Conservation (phyloP, 2,329 filamentous ascomycete genomes). For the Xylaria sp. region DNA sequence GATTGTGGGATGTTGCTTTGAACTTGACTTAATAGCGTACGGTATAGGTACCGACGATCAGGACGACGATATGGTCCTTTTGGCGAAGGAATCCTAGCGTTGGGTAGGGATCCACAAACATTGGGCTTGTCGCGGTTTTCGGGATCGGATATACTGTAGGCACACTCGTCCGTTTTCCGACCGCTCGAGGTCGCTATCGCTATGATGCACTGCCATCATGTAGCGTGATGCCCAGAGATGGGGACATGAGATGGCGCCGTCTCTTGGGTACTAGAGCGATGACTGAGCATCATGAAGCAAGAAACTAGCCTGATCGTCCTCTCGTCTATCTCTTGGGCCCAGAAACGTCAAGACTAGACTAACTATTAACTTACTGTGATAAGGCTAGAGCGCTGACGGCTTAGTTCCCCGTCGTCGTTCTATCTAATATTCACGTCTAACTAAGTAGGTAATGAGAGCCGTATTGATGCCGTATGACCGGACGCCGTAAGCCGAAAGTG, state of each 20-base stretch:
- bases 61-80: background rate
- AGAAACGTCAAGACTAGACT: background rate
- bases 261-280: background rate
- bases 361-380: background rate
- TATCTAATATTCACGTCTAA: background rate
- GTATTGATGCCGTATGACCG: slow-evolving; percentile 6
- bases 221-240: background rate
- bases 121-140: background rate
- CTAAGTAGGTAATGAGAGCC: background rate
- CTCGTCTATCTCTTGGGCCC: background rate
- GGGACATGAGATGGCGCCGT: background rate
- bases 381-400: background rate
- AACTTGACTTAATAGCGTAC: background rate
- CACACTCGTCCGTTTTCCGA: background rate
- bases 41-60: background rate
- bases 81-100: background rate
- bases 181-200: too few species aligned
- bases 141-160: background rate
- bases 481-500: background rate
- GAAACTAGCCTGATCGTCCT: background rate
- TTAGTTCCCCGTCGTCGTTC: background rate
- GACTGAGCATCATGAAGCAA: background rate
- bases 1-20: slow-evolving; percentile 6
- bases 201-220: background rate
- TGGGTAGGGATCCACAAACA: background rate